A percentile compares a stretch with the other conserved stretches of the same genome.
Evolutionary conservation across 768 basidiomycete genomes (phyloP).

Genomic region (Suillus alpinus): DNA sequence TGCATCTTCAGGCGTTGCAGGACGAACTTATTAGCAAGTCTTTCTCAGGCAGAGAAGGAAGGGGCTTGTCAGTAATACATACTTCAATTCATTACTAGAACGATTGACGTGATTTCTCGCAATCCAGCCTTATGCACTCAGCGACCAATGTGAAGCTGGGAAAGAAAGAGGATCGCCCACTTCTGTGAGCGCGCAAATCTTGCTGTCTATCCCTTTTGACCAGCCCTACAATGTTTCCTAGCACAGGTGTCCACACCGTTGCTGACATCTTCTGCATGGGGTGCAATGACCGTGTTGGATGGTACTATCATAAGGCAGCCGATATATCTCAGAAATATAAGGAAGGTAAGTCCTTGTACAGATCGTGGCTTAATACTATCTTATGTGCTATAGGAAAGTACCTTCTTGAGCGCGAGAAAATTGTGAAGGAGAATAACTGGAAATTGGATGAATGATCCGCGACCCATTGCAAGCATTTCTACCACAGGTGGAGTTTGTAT

Average conservation of each 20-base stretch:
- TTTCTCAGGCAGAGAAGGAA: conserved; percentile 79
- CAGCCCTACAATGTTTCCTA: conserved; percentile 21
- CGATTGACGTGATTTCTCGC: conserved; percentile 2
- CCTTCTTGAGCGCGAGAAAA: conserved; percentile 73
- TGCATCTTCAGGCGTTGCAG: conserved; percentile 57
- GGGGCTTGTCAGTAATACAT: conserved; percentile 62
- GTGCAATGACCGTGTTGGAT: conserved; percentile 75
- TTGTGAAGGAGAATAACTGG: conserved; percentile 84
- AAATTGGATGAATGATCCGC: conserved; percentile 44
- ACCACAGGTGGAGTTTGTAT: background rate
- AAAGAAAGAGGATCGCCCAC: conserved; percentile 66
- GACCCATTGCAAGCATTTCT: background rate
- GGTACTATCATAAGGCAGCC: conserved; percentile 80
- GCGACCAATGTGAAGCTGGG: conserved; percentile 76
- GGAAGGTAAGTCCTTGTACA: conserved; percentile 50
- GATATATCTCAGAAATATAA: conserved; percentile 82
- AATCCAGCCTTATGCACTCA: conserved; percentile 66
- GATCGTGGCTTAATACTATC: background rate
- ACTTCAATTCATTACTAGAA: background rate
- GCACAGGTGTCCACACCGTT: conserved; percentile 79
- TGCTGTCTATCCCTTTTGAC: conserved; percentile 7
- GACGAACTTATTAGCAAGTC: conserved; percentile 84
- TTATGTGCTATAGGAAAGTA: conserved; percentile 61
- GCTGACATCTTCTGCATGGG: conserved; percentile 79
- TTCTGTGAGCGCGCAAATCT: conserved; percentile 47